Percentiles rank a stretch among this genome's conserved stretches.
Evolutionary conservation across 169 alveolate genomes (phyloP).

Genomic region (Besnoitia besnoiti): DNA sequence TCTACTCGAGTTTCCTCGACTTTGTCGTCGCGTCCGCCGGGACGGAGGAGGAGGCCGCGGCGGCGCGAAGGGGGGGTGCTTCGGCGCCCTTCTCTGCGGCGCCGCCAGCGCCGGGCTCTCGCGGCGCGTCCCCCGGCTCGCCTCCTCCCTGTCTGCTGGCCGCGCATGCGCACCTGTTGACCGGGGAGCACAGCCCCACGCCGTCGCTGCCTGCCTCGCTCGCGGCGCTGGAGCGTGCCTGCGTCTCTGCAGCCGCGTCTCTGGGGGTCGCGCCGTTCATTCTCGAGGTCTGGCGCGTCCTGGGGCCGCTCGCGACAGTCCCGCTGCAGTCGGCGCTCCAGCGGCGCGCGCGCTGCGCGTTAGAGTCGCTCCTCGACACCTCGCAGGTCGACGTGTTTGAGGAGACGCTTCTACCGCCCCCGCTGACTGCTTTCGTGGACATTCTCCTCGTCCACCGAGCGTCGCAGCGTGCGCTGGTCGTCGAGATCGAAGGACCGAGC

Average conservation of each 20-base stretch:
- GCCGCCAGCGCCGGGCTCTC: too few relatives aligned
- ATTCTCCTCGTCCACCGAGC: background rate
- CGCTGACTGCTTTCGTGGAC: background rate
- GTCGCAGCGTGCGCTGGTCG: background rate
- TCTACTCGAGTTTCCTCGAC: background rate
- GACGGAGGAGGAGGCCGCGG: background rate
- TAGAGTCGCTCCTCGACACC: background rate
- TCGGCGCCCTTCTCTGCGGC: background rate
- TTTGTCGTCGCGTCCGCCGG: background rate
- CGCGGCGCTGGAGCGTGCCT: background rate
- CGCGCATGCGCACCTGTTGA: background rate
- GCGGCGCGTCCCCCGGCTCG: background rate
- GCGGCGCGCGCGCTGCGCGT: background rate
- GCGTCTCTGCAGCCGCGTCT: background rate
- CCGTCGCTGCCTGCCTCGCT: background rate
- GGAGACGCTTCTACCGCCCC: background rate
- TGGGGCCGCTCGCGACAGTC: background rate
- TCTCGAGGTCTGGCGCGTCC: background rate
- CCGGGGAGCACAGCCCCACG: background rate
- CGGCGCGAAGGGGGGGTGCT: background rate
- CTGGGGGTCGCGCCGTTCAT: background rate
- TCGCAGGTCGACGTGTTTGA: background rate
- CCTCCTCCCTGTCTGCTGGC: background rate
- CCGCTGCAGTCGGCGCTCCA: background rate
- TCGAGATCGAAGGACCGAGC: background rate